Conservation (phyloP, 2,329 filamentous ascomycete genomes). For the Trichoderma koningiopsis region DNA sequence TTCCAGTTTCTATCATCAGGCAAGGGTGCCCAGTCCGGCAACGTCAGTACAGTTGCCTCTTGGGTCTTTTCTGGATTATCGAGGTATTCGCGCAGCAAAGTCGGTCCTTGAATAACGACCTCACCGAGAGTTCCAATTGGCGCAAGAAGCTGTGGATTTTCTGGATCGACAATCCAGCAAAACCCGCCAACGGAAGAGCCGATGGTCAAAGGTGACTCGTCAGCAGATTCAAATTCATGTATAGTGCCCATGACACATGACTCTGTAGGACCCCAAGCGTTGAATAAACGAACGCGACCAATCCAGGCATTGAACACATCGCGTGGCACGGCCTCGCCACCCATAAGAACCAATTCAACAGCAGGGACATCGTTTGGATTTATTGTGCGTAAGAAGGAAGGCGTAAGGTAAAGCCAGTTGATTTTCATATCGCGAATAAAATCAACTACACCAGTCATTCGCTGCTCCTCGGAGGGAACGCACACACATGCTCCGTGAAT, state of each 20-base stretch:
- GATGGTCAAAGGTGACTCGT: constrained; percentile 17
- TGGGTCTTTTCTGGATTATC: constrained; percentile 16
- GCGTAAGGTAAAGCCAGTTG: constrained; percentile 25
- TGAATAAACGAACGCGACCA: constrained; percentile 25
- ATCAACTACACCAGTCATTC: constrained; percentile 20
- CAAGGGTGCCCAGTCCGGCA: constrained; percentile 17
- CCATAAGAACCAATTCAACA: constrained; percentile 17
- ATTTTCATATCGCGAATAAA: constrained; percentile 18
- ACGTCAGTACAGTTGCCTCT: neutral
- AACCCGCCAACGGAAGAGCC: constrained; percentile 17
- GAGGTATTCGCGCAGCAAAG: constrained; percentile 23
- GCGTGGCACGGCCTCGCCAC: constrained; percentile 23
- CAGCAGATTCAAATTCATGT: constrained; percentile 20
- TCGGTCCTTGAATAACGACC: constrained; percentile 23
- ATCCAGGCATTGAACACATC: constrained; percentile 26
- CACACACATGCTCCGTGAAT: constrained; percentile 16
- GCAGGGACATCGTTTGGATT: constrained; percentile 15
- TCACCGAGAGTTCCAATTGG: constrained; percentile 25
- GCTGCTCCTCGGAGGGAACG: constrained; percentile 13
- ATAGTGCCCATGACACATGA: constrained; percentile 1
- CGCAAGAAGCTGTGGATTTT: constrained; percentile 17
- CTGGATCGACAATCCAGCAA: constrained; percentile 23
- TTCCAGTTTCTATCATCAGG: neutral
- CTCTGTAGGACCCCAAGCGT: constrained; percentile 30
- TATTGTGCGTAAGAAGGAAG: constrained; percentile 16